phyloP scores from a whole-genome alignment of 768 basidiomycete species.

The Paxillus ammoniavirescens region DNA sequence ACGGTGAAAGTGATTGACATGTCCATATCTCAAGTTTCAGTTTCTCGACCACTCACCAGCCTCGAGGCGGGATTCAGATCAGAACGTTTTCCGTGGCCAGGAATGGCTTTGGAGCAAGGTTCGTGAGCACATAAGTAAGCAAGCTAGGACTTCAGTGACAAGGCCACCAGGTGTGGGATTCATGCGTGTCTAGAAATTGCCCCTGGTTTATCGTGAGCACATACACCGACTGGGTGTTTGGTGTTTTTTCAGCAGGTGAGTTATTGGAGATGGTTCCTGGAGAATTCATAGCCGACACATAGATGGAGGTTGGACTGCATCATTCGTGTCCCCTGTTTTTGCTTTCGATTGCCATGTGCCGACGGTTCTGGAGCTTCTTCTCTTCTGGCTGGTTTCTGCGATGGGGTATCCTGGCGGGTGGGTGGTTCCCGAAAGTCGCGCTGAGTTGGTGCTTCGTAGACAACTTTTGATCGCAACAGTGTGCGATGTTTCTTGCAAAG shows the following conservation, averaged over 20 bases:
- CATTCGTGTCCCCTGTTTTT: constrained; percentile 49
- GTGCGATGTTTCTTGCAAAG: constrained; percentile 23
- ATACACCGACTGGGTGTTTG: constrained; percentile 44
- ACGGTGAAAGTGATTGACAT: constrained; percentile 1
- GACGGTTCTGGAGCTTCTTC: constrained; percentile 49
- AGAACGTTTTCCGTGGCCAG: constrained; percentile 29
- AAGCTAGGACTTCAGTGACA: constrained; percentile 4
- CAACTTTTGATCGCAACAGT: constrained; percentile 27
- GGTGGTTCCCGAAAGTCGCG: constrained; percentile 23
- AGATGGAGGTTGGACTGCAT: constrained; percentile 49
- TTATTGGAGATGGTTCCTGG: not conserved
- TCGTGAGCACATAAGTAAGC: not conserved
- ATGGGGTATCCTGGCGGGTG: constrained; percentile 39
- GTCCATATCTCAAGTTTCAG: constrained; percentile 15
- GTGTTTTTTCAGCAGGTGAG: constrained; percentile 39
- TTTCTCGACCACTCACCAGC: constrained; percentile 19
- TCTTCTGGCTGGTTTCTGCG: constrained; percentile 57
- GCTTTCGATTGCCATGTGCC: constrained; percentile 39
- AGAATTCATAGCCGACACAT: constrained; percentile 1
- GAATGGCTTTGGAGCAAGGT: constrained; percentile 60
- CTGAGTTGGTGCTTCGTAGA: constrained; percentile 16
- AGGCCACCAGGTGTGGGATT: constrained; percentile 36
- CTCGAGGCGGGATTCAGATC: not conserved
- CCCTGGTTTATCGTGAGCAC: constrained; percentile 43
- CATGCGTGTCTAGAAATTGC: constrained; percentile 33